Base-by-base conservation (phyloP, 2,329 filamentous ascomycete species). In the Fusarium nygamai region DNA sequence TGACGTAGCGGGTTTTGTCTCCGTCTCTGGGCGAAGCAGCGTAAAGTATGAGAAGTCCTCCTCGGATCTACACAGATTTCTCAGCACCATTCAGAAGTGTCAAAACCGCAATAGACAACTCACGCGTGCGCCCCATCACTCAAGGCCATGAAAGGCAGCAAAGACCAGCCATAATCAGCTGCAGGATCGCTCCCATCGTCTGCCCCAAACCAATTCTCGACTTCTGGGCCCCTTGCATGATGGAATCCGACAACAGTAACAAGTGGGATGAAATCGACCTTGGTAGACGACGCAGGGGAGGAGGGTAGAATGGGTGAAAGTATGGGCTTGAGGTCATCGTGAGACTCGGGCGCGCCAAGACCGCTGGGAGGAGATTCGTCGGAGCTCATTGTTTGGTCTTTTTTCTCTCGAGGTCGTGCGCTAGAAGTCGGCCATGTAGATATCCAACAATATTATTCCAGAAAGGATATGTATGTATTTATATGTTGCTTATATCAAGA, bases 41-140 rank as follows among this genome's bases (percentile, higher is more conserved):
- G 96, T 98, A 82, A 99, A 99, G 85, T 99, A 99, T 59, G 95
- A 98, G 86, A 98, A 99, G 84, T 98, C 96, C 84, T 99, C 96
- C 66, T 92, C 93, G 29, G 94, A 92, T 64, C 94, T 96, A 79
- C 95, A 78, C 34, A 24, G 39, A 41, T 43, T 62, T 67, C 53
- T 78, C 61, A 77, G 76, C 64, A 66, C 59, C 46, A 36, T 67
- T 17, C 59, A 59, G 27, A 47, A 36, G 22, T 34, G 33, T 43
- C 22, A 48, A 50, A 41, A 16, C 48, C 29, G n/a, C 19, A 53
- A 41, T 13, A 64, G 31, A 44, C 24, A 54, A 87, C 92, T 85
- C 88, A 96, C 92, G 95, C 92, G 86, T 99, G 96, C 61, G 96
- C 96, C 61, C 96, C 96, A 82, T 99, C 96, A 66, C 94, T 96